phyloP scores from a whole-genome alignment of 164 flowering plant genomes.

The Cinnamomum micranthum region DNA sequence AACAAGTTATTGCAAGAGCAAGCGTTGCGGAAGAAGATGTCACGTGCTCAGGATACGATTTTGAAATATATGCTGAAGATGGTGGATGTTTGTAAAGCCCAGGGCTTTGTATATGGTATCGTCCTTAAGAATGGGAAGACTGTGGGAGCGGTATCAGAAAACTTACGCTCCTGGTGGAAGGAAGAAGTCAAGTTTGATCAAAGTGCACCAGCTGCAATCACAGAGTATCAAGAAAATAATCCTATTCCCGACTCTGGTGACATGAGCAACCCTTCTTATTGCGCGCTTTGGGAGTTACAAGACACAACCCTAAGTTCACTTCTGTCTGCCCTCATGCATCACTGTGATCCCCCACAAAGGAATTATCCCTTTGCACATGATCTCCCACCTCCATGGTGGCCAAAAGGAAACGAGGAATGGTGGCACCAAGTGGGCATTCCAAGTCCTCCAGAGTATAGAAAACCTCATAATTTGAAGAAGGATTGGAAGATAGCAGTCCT shows the following conservation, averaged over 20 bases:
- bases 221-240: background rate
- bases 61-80: constrained; percentile 57
- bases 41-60: constrained; percentile 57
- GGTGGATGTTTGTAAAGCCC: constrained; percentile 64
- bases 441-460: constrained; percentile 61
- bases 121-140: constrained; percentile 87
- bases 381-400: constrained; percentile 81
- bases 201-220: constrained; percentile 62
- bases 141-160: constrained; percentile 79
- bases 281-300: constrained; percentile 57
- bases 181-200: constrained; percentile 59
- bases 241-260: background rate
- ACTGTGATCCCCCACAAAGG: constrained; percentile 79
- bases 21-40: constrained; percentile 37
- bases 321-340: constrained; percentile 69
- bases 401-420: constrained; percentile 67
- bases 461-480: constrained; percentile 76
- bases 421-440: constrained; percentile 50
- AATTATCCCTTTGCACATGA: constrained; percentile 69
- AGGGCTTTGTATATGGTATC: constrained; percentile 64
- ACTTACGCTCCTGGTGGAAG: constrained; percentile 68
- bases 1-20: constrained; percentile 27
- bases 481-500: constrained; percentile 68
- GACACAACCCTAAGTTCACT: constrained; percentile 76
- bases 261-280: constrained; percentile 2